phyloP scores from a whole-genome alignment of 306 rosid genomes.

The Gleditsia sinensis region DNA sequence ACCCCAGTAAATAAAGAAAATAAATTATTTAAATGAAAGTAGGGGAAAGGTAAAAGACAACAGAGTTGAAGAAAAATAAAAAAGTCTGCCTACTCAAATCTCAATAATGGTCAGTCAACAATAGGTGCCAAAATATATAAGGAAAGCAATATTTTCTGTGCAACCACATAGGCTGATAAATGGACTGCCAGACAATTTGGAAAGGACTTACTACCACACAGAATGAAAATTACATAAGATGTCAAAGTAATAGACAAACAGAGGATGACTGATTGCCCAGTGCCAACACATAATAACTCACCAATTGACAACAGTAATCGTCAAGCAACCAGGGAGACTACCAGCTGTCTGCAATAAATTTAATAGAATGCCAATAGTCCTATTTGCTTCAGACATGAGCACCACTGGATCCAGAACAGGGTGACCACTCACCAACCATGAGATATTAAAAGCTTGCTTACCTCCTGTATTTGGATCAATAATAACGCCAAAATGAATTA shows the following conservation, averaged over 20 bases:
- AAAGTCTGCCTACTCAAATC: neutral
- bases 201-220: slow-evolving; percentile 10
- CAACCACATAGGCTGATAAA: slow-evolving; percentile 18
- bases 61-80: neutral
- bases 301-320: slow-evolving; percentile 81
- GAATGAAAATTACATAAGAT: slow-evolving; percentile 21
- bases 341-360: slow-evolving; percentile 70
- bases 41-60: neutral
- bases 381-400: slow-evolving; percentile 83
- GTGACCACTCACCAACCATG: slow-evolving; percentile 81
- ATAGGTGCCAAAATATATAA: neutral
- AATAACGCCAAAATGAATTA: slow-evolving; percentile 32
- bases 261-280: slow-evolving; percentile 18
- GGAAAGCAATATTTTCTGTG: neutral
- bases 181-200: neutral
- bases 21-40: neutral
- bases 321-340: slow-evolving; percentile 73
- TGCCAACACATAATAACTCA: slow-evolving; percentile 49
- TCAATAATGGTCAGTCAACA: neutral
- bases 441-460: slow-evolving; percentile 62
- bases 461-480: slow-evolving; percentile 46
- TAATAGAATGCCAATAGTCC: slow-evolving; percentile 68
- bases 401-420: slow-evolving; percentile 73
- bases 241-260: slow-evolving; percentile 18
- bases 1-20: no score